Evolutionary conservation across 116 monocot species (phyloP).

Genomic region (Trichopus zeylanicus): DNA sequence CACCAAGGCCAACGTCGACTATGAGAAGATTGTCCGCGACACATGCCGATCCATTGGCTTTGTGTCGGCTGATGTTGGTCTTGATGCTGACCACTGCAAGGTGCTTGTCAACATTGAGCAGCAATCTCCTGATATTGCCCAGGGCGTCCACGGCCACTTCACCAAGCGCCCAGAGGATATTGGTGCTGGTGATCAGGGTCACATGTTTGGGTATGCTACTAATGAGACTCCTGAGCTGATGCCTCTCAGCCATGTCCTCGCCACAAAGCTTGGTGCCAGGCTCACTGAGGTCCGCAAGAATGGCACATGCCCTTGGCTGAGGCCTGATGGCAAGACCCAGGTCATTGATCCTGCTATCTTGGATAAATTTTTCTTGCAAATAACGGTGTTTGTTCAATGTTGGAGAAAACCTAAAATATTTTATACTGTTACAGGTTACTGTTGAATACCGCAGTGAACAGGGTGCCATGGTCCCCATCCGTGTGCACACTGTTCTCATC

Average conservation of each 20-base stretch:
- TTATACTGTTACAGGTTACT: too few species aligned
- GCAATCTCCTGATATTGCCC: background rate
- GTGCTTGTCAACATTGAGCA: background rate
- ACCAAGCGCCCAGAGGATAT: background rate
- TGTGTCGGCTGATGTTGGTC: background rate
- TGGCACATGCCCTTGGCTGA: background rate
- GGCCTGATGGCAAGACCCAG: slow-evolving; percentile 2
- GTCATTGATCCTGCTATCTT: too few species aligned
- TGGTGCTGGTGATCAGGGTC: slow-evolving; percentile 3
- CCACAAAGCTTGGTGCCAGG: background rate
- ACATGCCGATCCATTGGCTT: background rate
- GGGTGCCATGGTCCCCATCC: background rate
- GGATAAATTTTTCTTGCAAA: too few species aligned
- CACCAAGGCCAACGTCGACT: background rate
- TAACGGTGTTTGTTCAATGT: too few species aligned
- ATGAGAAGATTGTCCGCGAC: background rate
- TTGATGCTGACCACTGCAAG: slow-evolving; percentile 1
- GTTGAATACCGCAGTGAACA: background rate
- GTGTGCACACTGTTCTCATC: slow-evolving; percentile 1
- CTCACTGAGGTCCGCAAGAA: slow-evolving; percentile 1
- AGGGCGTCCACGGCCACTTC: slow-evolving; percentile 1
- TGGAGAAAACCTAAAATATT: too few species aligned
- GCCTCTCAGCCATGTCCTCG: background rate
- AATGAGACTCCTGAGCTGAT: background rate
- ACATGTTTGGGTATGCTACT: background rate